These are phyloP conservation scores for Colletotrichum godetiae DNA, from an alignment of 2,329 filamentous ascomycete genomes.

Conservation along the genomic window DNA sequence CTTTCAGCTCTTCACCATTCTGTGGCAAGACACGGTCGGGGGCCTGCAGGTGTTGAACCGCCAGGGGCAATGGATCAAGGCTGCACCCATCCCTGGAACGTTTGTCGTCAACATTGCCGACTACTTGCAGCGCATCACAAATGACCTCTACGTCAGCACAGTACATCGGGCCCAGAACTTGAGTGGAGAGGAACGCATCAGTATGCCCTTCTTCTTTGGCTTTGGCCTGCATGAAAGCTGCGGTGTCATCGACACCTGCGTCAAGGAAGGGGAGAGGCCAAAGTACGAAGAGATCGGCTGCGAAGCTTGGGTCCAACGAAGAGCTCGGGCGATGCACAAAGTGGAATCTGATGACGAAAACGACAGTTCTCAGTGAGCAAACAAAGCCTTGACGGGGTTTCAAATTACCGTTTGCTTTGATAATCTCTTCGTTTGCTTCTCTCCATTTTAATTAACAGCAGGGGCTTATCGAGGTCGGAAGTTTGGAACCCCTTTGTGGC, in stretches of 20 bases:
- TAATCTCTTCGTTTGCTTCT: not conserved
- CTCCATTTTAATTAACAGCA: not conserved
- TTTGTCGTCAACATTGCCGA: conserved; percentile 65
- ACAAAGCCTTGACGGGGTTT: not conserved
- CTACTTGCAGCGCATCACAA: conserved; percentile 62
- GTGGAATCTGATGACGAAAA: conserved; percentile 28
- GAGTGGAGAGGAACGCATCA: conserved; percentile 51
- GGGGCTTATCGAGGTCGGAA: not conserved
- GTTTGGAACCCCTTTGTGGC: not conserved
- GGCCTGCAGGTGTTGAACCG: conserved; percentile 57
- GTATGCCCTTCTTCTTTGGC: conserved; percentile 60
- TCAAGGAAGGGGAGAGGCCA: conserved; percentile 45
- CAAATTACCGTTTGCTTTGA: not conserved
- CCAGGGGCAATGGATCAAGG: conserved; percentile 54
- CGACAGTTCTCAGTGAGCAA: not conserved
- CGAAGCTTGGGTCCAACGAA: conserved; percentile 50
- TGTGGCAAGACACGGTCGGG: conserved; percentile 55
- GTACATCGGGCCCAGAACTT: conserved; percentile 60
- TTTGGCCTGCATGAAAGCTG: conserved; percentile 54
- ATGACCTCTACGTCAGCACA: conserved; percentile 59
- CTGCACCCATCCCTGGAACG: conserved; percentile 51
- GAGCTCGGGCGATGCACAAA: conserved; percentile 48
- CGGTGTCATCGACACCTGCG: conserved; percentile 50
- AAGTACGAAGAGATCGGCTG: conserved; percentile 54
- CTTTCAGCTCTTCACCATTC: conserved; percentile 62